These are phyloP conservation scores for Moesziomyces globuligerus DNA, from an alignment of 1,284 basidiomycete species.

Conservation along the genomic window DNA sequence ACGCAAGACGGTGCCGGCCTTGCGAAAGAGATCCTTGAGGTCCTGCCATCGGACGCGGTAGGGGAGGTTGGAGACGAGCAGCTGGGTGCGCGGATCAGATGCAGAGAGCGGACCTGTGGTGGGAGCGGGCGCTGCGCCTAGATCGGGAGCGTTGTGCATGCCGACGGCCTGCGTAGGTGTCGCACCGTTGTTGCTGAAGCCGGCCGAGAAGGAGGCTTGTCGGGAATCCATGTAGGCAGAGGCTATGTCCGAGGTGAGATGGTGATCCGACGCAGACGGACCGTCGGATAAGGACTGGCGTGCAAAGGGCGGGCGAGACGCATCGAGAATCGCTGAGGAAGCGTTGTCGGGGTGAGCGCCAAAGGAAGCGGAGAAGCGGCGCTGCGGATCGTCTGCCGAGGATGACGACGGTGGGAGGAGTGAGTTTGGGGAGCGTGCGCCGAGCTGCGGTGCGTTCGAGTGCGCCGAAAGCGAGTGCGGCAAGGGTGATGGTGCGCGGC, in stretches of 20 bases:
- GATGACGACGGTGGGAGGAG: slow-evolving; percentile 9
- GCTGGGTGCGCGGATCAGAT: slow-evolving; percentile 83
- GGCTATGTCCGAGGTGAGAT: slow-evolving; percentile 9
- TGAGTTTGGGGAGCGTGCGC: slow-evolving; percentile 10
- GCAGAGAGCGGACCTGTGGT: slow-evolving; percentile 54
- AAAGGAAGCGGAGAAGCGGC: slow-evolving; percentile 20
- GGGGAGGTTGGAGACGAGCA: slow-evolving; percentile 66
- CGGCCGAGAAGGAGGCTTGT: slow-evolving; percentile 30
- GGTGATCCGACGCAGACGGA: slow-evolving; percentile 11
- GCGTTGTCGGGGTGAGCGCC: slow-evolving; percentile 4
- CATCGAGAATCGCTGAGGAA: slow-evolving; percentile 3
- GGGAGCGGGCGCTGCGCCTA: slow-evolving; percentile 15
- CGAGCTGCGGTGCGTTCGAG: neutral
- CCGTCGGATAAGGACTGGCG: slow-evolving; percentile 53
- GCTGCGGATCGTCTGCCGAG: slow-evolving; percentile 14
- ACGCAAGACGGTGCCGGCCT: slow-evolving; percentile 68
- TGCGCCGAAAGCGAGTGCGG: slow-evolving; percentile 8
- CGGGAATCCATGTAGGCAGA: slow-evolving; percentile 15
- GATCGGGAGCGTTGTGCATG: slow-evolving; percentile 1
- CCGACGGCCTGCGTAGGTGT: neutral
- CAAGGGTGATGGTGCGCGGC: slow-evolving; percentile 13
- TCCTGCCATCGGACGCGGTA: slow-evolving; percentile 69
- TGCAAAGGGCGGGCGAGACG: slow-evolving; percentile 29
- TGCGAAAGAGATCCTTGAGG: slow-evolving; percentile 68
- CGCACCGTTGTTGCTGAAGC: slow-evolving; percentile 1